Evolutionary conservation across 176 grass and related monocot species (phyloP).

Genomic region (Oryza longistaminata): DNA sequence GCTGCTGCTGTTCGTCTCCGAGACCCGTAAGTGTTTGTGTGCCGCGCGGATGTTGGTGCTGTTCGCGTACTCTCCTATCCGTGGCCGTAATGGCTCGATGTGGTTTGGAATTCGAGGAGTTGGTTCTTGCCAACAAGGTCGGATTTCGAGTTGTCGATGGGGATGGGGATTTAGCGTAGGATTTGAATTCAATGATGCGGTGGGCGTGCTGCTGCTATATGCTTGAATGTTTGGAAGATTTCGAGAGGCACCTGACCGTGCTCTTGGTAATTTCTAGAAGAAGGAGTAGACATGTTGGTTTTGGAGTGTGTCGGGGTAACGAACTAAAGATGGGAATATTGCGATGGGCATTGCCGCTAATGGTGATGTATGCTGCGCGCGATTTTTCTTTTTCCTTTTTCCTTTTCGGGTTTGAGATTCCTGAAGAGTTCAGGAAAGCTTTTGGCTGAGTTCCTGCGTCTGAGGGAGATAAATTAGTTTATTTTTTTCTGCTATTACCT

Average conservation of each 20-base stretch:
- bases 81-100: neutral
- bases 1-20: constrained; percentile 86
- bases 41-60: neutral
- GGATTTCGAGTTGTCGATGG: neutral
- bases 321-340: neutral
- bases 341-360: neutral
- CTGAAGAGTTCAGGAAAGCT: neutral
- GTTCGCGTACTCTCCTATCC: neutral
- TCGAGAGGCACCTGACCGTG: neutral
- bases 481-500: neutral
- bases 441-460: neutral
- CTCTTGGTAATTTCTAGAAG: neutral
- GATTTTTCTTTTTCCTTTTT: neutral
- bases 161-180: neutral
- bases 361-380: neutral
- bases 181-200: neutral
- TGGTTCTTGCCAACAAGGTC: neutral
- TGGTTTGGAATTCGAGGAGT: neutral
- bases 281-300: neutral
- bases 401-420: neutral
- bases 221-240: constrained; percentile 1
- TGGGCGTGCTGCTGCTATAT: neutral
- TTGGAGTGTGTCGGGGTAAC: neutral
- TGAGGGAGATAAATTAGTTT: neutral
- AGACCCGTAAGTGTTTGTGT: constrained; percentile 63